phyloP scores from a whole-genome alignment of 176 grass and related monocot species.

The Zea luxurians region DNA sequence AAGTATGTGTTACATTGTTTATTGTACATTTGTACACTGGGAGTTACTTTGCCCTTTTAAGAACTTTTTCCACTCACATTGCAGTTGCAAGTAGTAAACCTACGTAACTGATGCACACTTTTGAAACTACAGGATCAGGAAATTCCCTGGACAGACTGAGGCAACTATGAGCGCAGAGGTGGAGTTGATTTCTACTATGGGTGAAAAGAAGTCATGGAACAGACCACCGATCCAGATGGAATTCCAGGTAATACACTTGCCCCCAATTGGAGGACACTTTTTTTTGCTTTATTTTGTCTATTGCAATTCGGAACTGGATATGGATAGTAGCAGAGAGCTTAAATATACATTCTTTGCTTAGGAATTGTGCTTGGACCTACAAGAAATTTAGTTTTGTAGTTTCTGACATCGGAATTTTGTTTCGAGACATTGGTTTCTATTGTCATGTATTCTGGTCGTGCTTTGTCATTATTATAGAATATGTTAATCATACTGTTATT shows the following conservation, averaged over 20 bases:
- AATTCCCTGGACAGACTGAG: conserved; percentile 98
- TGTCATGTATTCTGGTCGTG: background rate
- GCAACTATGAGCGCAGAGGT: conserved; percentile 97
- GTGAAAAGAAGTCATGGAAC: conserved; percentile 92
- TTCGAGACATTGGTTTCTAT: background rate
- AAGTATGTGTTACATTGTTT: conserved; percentile 68
- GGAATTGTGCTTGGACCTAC: background rate
- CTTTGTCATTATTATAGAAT: conserved; percentile 2
- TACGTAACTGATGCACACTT: conserved; percentile 31
- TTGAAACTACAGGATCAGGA: conserved; percentile 81
- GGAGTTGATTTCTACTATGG: conserved; percentile 99
- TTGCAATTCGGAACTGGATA: conserved; percentile 24
- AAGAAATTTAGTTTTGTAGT: conserved; percentile 23
- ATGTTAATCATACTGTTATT: conserved; percentile 1
- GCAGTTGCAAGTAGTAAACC: conserved; percentile 9
- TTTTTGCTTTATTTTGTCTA: conserved; percentile 1
- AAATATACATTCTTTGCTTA: conserved; percentile 5
- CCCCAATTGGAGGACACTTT: background rate
- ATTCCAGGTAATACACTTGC: conserved; percentile 73
- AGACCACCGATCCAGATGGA: conserved; percentile 99
- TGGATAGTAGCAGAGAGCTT: background rate
- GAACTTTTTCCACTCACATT: background rate
- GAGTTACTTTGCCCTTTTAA: background rate
- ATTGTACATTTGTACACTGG: conserved; percentile 4
- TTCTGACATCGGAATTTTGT: background rate